A percentile compares a stretch with the other conserved stretches of the same genome.
These are phyloP conservation scores for Dendrocalamus latiflorus DNA, from an alignment of 202 grass and related monocot genomes.

Conservation along the genomic window DNA sequence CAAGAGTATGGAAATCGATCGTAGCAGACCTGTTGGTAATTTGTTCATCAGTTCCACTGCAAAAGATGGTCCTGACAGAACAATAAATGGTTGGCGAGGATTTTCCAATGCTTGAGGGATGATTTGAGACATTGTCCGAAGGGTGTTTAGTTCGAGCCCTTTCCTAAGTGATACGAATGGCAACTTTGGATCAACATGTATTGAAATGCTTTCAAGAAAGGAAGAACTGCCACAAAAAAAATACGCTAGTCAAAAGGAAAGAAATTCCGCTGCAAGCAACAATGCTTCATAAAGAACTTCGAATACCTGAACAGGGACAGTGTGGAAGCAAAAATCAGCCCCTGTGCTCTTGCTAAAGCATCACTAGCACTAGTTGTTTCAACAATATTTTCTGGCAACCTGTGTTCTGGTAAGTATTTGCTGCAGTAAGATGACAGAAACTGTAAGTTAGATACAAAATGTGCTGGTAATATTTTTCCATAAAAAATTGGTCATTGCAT, in stretches of 20 bases:
- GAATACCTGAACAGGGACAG: constrained; percentile 89
- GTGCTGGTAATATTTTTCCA: neutral
- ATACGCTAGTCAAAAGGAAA: constrained; percentile 8
- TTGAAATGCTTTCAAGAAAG: constrained; percentile 75
- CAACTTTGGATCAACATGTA: constrained; percentile 79
- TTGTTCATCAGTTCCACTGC: constrained; percentile 87
- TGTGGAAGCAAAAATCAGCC: constrained; percentile 97
- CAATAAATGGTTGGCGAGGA: constrained; percentile 67
- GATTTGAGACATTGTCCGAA: constrained; percentile 94
- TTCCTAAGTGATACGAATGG: constrained; percentile 96
- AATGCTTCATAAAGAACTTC: constrained; percentile 7
- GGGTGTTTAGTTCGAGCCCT: constrained; percentile 86
- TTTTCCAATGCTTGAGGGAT: constrained; percentile 73
- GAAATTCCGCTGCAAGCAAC: neutral
- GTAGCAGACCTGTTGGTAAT: constrained; percentile 74
- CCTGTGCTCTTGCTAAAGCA: constrained; percentile 77
- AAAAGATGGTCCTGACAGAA: constrained; percentile 87
- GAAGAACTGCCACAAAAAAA: constrained; percentile 77
- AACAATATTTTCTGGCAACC: constrained; percentile 74
- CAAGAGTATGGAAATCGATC: neutral
- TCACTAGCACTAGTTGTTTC: constrained; percentile 69
- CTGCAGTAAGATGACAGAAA: constrained; percentile 32
- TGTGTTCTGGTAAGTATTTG: constrained; percentile 78
- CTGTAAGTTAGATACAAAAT: neutral
- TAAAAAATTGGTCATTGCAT: neutral